Conservation (phyloP, 306 rosid species). For the Ammopiptanthus mongolicus region DNA sequence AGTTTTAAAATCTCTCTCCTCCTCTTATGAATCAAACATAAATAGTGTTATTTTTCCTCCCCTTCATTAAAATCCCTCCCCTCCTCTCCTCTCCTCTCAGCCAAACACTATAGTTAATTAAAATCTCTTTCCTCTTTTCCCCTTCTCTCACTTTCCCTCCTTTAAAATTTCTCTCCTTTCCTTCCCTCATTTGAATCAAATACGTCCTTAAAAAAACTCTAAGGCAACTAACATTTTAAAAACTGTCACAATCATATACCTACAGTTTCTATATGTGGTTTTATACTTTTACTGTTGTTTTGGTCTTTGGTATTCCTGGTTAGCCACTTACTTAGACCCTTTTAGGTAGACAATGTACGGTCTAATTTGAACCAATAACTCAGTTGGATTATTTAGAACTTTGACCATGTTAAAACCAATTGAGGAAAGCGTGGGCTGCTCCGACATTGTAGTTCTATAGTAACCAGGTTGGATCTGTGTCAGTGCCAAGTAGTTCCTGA, state of each 20-base stretch:
- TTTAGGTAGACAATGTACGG: not conserved
- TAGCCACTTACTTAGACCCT: not conserved
- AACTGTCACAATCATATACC: not conserved
- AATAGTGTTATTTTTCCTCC: too few species aligned
- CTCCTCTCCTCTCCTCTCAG: too few species aligned
- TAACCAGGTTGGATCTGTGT: constrained; percentile 35
- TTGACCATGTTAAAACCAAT: constrained; percentile 1
- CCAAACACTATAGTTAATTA: too few species aligned
- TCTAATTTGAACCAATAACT: not conserved
- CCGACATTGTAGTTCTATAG: not conserved
- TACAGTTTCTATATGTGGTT: not conserved
- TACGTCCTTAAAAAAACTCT: too few species aligned
- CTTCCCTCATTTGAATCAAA: too few species aligned
- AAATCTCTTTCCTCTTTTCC: too few species aligned
- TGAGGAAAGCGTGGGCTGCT: not conserved
- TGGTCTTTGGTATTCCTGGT: not conserved
- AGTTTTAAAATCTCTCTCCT: too few species aligned
- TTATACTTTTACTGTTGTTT: constrained; percentile 1
- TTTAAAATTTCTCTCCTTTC: too few species aligned
- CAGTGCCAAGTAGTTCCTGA: constrained; percentile 39
- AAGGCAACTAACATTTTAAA: not conserved
- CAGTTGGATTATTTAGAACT: not conserved
- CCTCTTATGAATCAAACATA: too few species aligned
- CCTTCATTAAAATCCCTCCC: too few species aligned
- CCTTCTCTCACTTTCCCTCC: too few species aligned